Percentiles rank a stretch among this genome's conserved stretches.
Evolutionary conservation across 116 monocot genomes (phyloP).

Genomic region (Iris pallida): DNA sequence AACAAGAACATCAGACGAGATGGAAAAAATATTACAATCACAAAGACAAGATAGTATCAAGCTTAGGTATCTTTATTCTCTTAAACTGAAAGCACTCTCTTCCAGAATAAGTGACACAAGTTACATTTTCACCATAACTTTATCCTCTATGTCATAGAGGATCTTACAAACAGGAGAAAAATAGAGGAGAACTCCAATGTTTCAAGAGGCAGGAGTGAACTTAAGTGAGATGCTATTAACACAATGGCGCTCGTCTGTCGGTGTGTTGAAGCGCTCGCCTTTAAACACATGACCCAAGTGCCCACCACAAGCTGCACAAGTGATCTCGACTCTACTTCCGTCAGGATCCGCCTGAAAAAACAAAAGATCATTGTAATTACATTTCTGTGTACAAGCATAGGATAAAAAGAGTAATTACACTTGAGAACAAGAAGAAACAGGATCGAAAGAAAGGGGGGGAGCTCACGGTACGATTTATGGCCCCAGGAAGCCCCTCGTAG

Average conservation of each 20-base stretch:
- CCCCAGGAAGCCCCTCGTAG: conserved; percentile 54
- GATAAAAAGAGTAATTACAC: background rate
- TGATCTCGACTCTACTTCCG: conserved; percentile 44
- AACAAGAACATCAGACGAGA: too few relatives aligned
- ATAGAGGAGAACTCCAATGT: too few relatives aligned
- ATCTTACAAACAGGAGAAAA: too few relatives aligned
- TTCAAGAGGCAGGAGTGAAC: conserved; percentile 26
- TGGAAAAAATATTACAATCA: too few relatives aligned
- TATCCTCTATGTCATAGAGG: too few relatives aligned
- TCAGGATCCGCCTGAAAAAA: conserved; percentile 49
- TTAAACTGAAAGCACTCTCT: too few relatives aligned
- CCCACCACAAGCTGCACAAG: conserved; percentile 44
- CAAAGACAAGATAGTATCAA: too few relatives aligned
- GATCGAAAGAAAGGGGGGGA: background rate
- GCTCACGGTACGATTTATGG: conserved; percentile 39
- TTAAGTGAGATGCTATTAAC: conserved; percentile 59
- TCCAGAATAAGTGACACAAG: too few relatives aligned
- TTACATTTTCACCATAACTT: too few relatives aligned
- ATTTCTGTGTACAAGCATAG: too few relatives aligned
- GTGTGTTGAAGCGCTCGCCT: conserved; percentile 49
- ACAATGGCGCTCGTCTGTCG: conserved; percentile 52
- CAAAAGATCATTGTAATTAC: background rate
- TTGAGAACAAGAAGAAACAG: background rate
- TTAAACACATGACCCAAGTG: conserved; percentile 60
- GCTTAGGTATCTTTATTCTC: too few relatives aligned